Evolutionary conservation across 2,329 filamentous ascomycete species (phyloP), one percentile per base, ranked within the genome.

Genomic region (Amauroascus niger): DNA sequence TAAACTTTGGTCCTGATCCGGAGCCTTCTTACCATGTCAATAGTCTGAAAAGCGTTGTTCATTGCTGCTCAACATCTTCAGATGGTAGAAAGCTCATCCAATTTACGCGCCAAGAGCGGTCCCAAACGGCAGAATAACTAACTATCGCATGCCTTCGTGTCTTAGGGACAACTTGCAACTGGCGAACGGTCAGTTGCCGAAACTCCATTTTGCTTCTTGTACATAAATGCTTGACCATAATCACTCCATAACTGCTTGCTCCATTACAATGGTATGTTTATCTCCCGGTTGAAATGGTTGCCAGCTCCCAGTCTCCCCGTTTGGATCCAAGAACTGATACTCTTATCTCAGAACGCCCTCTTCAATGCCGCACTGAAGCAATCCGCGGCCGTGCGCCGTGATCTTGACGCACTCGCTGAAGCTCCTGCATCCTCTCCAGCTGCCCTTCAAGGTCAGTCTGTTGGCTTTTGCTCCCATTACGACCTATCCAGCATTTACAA

Each of bases 341-440:
- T 40, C 35, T 18, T 14, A 11, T 7, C 14, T 16, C 32, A 88
- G 87, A 91, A 90, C 64, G 84, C 86, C 43, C 78, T 88, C 49
- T 94, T 91, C 75, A 94, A 94, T 68, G 86, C 86, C 54, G 87
- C 87, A 51, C 76, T 93, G 52, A 88, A 88, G 72, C 88, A 94
- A 73, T 88, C 84, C 61, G 87, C 86, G 62, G 80, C 86, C 43
- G 81, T 94, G 61, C 84, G 86, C 63, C 80, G 79, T 65, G 87
- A 93, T 65, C 80, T 94, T 58, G 81, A 86, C 62, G 76, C 78
- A 45, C 84, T 90, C 63, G 77, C 84, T 54, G 76, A 82, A 56
- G 74, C 76, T 7, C 75, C 76, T 2, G 69, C 74, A 28, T 77
- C 79, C 49, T 76, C 77, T 47, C 83, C 82, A 39, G 76, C 79